Conservation (phyloP, 2,329 filamentous ascomycete species). For the Madurella mycetomatis region DNA sequence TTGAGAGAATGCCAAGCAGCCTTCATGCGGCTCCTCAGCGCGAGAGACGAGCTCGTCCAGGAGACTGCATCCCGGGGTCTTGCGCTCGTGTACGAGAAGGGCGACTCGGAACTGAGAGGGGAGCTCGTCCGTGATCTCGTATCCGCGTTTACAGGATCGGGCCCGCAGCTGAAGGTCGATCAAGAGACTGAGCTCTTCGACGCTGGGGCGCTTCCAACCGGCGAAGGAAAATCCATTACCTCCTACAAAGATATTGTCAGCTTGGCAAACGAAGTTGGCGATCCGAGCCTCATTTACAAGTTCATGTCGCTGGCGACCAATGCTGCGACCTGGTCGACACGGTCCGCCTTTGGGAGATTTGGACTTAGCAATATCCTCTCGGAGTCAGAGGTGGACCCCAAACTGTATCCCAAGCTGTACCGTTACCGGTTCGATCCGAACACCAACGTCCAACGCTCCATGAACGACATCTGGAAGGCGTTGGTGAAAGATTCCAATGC, state of each 20-base stretch:
- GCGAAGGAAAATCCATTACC: slow-evolving; percentile 82
- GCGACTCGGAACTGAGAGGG: slow-evolving; percentile 73
- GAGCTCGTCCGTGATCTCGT: slow-evolving; percentile 85
- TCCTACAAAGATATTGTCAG: slow-evolving; percentile 98
- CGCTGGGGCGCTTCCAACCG: slow-evolving; percentile 81
- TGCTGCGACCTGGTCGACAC: slow-evolving; percentile 94
- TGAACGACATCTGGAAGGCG: slow-evolving; percentile 97
- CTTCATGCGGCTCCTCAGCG: slow-evolving; percentile 82
- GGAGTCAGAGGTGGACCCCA: slow-evolving; percentile 82
- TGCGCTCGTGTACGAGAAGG: slow-evolving; percentile 90
- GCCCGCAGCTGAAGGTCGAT: slow-evolving; percentile 73
- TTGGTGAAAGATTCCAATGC: slow-evolving; percentile 82
- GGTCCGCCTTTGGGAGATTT: slow-evolving; percentile 91
- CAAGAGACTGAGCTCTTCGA: slow-evolving; percentile 93
- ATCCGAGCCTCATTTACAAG: slow-evolving; percentile 93
- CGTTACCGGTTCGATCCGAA: slow-evolving; percentile 95
- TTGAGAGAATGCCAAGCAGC: slow-evolving; percentile 77
- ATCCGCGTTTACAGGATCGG: slow-evolving; percentile 77
- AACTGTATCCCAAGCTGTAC: slow-evolving; percentile 91
- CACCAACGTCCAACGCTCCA: slow-evolving; percentile 83
- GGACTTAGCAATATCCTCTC: slow-evolving; percentile 89
- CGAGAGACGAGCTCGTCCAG: slow-evolving; percentile 90
- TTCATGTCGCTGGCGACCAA: slow-evolving; percentile 98
- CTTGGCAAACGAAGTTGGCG: slow-evolving; percentile 91
- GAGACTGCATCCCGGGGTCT: slow-evolving; percentile 90